Percentiles rank a stretch among this genome's conserved stretches.
phyloP scores from a whole-genome alignment of 495 filamentous ascomycete genomes.

The Cercophora newfieldiana region DNA sequence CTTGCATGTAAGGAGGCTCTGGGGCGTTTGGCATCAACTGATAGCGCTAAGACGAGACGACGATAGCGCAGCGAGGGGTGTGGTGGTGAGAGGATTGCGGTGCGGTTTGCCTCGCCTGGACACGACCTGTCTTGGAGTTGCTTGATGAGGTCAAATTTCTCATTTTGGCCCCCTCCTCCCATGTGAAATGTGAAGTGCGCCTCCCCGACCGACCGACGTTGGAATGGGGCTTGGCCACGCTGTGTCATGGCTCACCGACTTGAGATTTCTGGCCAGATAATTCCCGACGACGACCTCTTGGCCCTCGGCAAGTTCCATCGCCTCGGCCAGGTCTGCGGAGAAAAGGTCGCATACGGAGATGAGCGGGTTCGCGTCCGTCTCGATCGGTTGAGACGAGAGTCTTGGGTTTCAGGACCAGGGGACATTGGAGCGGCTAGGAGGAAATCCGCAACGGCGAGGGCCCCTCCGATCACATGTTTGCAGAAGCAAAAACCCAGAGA shows the following conservation, averaged over 20 bases:
- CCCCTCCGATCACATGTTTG: conserved; percentile 6
- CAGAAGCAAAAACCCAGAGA: background rate
- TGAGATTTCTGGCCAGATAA: background rate
- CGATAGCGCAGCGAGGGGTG: background rate
- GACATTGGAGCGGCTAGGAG: background rate
- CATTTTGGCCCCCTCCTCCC: background rate
- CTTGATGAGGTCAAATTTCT: background rate
- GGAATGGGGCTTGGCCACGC: background rate
- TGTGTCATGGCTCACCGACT: background rate
- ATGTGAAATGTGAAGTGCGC: background rate
- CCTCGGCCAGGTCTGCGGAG: background rate
- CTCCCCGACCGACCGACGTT: background rate
- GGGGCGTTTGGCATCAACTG: background rate
- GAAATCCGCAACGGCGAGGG: background rate
- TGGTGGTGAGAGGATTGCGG: background rate
- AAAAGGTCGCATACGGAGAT: background rate
- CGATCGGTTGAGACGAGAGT: too few relatives aligned
- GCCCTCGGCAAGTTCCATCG: background rate
- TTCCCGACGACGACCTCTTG: background rate
- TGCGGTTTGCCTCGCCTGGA: background rate
- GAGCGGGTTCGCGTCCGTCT: background rate
- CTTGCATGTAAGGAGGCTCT: background rate
- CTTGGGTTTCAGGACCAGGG: background rate
- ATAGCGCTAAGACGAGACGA: background rate
- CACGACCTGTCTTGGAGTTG: background rate